Conservation (phyloP, 2,329 filamentous ascomycete species). For the Talaromyces sp. region DNA sequence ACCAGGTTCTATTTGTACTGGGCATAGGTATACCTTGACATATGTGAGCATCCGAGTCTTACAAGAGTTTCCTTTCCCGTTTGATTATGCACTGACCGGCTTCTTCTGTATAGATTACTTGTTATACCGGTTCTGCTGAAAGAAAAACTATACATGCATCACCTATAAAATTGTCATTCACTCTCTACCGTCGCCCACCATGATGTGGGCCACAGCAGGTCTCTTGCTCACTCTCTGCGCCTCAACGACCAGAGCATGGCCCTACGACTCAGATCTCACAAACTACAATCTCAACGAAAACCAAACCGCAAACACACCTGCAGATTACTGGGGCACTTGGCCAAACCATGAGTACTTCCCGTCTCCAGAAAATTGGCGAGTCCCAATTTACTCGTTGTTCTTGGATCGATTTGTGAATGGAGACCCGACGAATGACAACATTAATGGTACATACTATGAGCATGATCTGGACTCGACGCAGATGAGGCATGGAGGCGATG, state of each 20-base stretch:
- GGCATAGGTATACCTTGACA: not conserved
- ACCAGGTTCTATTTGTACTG: not conserved
- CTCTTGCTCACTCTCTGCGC: conserved; percentile 30
- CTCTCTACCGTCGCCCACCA: conserved; percentile 6
- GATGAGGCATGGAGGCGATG: conserved; percentile 62
- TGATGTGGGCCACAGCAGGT: conserved; percentile 18
- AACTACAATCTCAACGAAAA: conserved; percentile 63
- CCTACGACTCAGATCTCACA: conserved; percentile 50
- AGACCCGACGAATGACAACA: conserved; percentile 62
- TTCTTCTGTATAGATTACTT: not conserved
- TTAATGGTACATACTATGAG: conserved; percentile 60
- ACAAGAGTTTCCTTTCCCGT: not conserved
- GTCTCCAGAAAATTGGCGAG: conserved; percentile 62
- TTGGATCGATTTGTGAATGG: conserved; percentile 64
- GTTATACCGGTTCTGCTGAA: not conserved
- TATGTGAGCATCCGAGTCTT: not conserved
- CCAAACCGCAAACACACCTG: conserved; percentile 51
- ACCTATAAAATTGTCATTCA: conserved; percentile 8
- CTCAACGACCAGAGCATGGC: conserved; percentile 31
- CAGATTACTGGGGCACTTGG: conserved; percentile 59
- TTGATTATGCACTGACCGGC: not conserved
- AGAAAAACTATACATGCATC: not conserved
- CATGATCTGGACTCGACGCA: conserved; percentile 60
- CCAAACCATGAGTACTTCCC: conserved; percentile 50
- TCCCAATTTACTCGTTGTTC: conserved; percentile 65